Evolutionary conservation across 2,329 filamentous ascomycete species (phyloP).

Genomic region (Venturia pyrina): DNA sequence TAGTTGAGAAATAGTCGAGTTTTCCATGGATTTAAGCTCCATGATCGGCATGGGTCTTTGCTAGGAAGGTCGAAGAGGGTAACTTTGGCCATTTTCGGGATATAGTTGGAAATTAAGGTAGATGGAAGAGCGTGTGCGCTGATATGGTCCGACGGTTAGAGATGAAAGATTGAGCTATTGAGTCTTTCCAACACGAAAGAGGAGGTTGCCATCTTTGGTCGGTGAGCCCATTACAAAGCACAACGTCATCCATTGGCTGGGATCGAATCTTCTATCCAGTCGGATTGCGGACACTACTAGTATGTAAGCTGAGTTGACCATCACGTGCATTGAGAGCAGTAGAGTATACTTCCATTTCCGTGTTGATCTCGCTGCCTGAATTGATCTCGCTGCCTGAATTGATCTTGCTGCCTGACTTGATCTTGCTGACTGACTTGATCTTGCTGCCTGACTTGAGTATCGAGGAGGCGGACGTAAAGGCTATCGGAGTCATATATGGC

Average conservation of each 20-base stretch:
- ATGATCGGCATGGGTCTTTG: constrained; percentile 38
- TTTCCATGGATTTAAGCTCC: constrained; percentile 66
- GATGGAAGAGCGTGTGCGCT: too few relatives aligned
- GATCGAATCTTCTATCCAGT: too few relatives aligned
- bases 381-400: too few relatives aligned
- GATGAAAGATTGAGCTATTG: neutral
- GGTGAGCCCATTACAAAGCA: neutral
- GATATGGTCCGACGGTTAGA: too few relatives aligned
- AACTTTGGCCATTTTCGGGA: constrained; percentile 28
- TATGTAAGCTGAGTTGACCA: neutral
- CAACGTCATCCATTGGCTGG: neutral
- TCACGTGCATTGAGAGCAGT: neutral
- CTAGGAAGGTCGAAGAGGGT: constrained; percentile 55
- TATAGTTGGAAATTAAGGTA: neutral
- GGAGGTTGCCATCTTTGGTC: neutral
- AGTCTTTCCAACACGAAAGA: neutral
- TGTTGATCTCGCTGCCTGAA: too few relatives aligned
- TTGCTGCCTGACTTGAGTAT: too few relatives aligned
- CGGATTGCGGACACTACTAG: neutral
- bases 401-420: too few relatives aligned
- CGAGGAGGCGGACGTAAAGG: too few relatives aligned
- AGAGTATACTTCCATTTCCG: neutral
- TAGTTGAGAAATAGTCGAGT: constrained; percentile 57
- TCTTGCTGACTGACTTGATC: too few relatives aligned
- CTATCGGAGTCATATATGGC: too few relatives aligned